Evolutionary conservation across 1,284 basidiomycete species (phyloP), one percentile per base, ranked within the genome.

Genomic region (Puccinia triticina): DNA sequence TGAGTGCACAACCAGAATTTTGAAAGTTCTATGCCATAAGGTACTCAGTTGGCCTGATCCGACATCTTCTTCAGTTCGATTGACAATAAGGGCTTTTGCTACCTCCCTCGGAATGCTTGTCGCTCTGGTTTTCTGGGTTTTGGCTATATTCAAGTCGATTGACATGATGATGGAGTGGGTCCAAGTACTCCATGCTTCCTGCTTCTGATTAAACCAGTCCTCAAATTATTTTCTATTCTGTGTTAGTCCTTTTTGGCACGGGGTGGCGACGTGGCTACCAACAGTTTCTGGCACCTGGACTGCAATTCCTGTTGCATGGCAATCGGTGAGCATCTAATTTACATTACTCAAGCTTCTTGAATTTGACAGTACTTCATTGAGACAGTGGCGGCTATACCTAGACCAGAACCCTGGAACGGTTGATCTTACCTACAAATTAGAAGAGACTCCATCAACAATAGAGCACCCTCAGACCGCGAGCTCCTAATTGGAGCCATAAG

Each of bases 171-270:
- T 48, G 5, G 66, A 69, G 66, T 69, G 14, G n/a, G 66, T 69
- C n/a, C 23, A 21, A 43, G 40, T 11, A 12, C 48, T 48, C 0
- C 5, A 12, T n/a, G 29, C 2, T 21, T 69, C 1, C 66, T 46
- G 32, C n/a, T 37, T 37, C 1, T 26, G 66, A 48, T 69, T 11
- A 10, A 46, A 26, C 23, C 40, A 23, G 16, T 14, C 40, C 66
- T 69, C 23, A 69, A 26, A 46, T 26, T 12, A 18, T 37, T 69
- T 48, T 12, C 12, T 14, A 48, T 18, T n/a, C 64, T 64, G 29
- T n/a, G 59, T 12, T n/a, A 69, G 66, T 69, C 43, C 66, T 21
- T 46, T n/a, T 48, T 69, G 66, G 66, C 66, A 69, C 43, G 66
- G 66, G 14, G n/a, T 69, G 5, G 66, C 40, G 2, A 29, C 66